Base-by-base conservation (phyloP, 768 basidiomycete species). In the Lyophyllum decastes region DNA sequence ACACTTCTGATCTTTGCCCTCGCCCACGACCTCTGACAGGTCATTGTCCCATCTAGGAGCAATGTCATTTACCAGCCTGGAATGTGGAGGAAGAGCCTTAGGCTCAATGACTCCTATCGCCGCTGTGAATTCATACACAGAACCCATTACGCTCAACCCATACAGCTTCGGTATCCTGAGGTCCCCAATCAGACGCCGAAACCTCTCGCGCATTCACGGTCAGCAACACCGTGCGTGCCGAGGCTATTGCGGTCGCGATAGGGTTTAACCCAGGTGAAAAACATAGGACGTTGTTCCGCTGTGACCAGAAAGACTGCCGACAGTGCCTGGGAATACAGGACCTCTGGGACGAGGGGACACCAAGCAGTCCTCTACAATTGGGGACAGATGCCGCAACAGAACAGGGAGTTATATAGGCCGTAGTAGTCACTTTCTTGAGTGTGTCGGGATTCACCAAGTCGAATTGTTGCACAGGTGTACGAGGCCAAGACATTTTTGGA, bases 241-340 rank as follows among this genome's bases (percentile, higher is more conserved):
- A 41, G 40, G 10, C 56, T 12, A 11, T 22, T 33, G 34, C 61
- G 50, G 46, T 57, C 30, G 27, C 61, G 57, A 25, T 61, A 55
- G 21, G 65, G 67, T 38, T 70, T 71, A 55, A 71, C 58, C 50
- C 71, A 60, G 41, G 71, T n/a, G 51, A 70, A 70, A 52, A 70
- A 68, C 35, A 72, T 17, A 4, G 40, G 40, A 41, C 10, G 40
- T 17, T 19, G 11, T 7, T 41, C 40, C n/a, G n/a, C 40, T 17
- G 9, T 19, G 40, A 41, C 40, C 4, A 41, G 4, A 10, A 41
- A 41, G 40, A 41, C 19, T 19, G 40, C 19, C n/a, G 17, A 4
- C 11, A 12, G 35, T 38, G 35, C 14, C 35, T 2, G 40, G 40
- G 10, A 41, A 41, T 19, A 41, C 40, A 17, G 40, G 17, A 41